Evolutionary conservation across 257 asterid species (phyloP), one percentile per base, ranked within the genome.

Genomic region (Verbascum thapsus): DNA sequence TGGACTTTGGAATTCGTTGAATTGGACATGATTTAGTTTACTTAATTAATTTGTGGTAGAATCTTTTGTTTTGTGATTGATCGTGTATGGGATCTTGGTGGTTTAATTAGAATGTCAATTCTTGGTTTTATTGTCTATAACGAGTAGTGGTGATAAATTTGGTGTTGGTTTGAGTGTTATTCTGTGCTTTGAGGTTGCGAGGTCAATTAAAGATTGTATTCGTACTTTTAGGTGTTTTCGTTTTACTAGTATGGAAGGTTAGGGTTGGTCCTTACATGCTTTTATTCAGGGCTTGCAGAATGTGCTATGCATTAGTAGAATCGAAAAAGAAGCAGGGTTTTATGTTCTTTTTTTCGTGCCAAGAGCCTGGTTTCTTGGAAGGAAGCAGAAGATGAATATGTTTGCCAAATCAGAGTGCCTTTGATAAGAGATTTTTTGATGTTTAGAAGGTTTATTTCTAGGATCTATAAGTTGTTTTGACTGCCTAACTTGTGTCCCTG

Each of bases 141-240:
- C 60, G 16, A 10, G n/a, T n/a, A n/a, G n/a, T n/a, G n/a, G 75
- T 59, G 75, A 34, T 60, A 68, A 59, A 48, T 70, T 64, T 76
- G 45, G 49, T 12, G 45, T 51, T 3, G 18, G 49, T 63, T 17
- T 34, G 19, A 4, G 35, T 32, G 6, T 61, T n/a, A 12, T 62
- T 16, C 11, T 32, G 32, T 56, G 38, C 8, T 67, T 56, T 9
- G n/a, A 0, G 55, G 76, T 17, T 1, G 32, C 23, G 71, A 69
- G 79, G 17, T 30, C 10, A 41, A 23, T 61, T 39, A 12, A 12
- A 10, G 3, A 7, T 7, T 12, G 3, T 26, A 26, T 50, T 55
- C 26, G 61, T 32, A 38, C 22, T 53, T 51, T 26, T 35, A 30
- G 64, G 53, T 38, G 65, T 48, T 68, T 41, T 30, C n/a, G n/a